Base-by-base conservation (phyloP, 345 rosid genomes). In the Dimocarpus longan region DNA sequence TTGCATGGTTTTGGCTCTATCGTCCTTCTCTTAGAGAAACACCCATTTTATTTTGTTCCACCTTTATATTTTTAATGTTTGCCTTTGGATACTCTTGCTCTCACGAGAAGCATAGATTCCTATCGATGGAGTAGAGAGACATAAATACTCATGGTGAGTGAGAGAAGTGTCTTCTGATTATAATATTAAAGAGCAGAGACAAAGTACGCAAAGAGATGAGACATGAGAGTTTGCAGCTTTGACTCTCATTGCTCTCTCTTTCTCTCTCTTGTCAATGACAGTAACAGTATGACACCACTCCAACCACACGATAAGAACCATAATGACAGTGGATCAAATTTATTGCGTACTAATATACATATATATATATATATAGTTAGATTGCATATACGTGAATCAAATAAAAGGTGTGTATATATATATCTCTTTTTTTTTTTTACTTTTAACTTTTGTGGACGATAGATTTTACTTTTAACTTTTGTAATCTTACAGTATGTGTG, bases 171-270 rank as follows among this genome's bases (percentile, higher is more conserved):
- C 79, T 46, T 18, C 50, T 74, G 71, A 32, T 32, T 32, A 52
- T 73, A 60, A 77, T 82, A 62, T 65, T 70, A 46, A 78, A 81
- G 68, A 68, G 70, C 75, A 66, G 82, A 71, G 82, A 46, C 76
- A 32, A 87, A 82, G 89, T 80, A 84, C 86, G 66, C 63, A 24
- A 48, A 78, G 66, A 82, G 75, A 84, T 71, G 76, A 87, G 82
- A 85, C 89, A 81, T 86, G 83, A 78, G 66, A 80, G 84, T 82
- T 81, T 86, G 88, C 85, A 85, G 88, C 86, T 84, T 84, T 89
- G 68, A 59, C 68, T 60, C 32, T 18, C 28, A 32, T 75, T 52
- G 26, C 74, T 71, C 28, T 46, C 66, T 68, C 42, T 73, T 68
- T 67, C 81, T 72, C 78, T 22, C 78, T 22, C 44, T 3, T 37